These are phyloP conservation scores for Huntiella moniliformis DNA, from an alignment of 2,329 filamentous ascomycete genomes.

Conservation along the genomic window DNA sequence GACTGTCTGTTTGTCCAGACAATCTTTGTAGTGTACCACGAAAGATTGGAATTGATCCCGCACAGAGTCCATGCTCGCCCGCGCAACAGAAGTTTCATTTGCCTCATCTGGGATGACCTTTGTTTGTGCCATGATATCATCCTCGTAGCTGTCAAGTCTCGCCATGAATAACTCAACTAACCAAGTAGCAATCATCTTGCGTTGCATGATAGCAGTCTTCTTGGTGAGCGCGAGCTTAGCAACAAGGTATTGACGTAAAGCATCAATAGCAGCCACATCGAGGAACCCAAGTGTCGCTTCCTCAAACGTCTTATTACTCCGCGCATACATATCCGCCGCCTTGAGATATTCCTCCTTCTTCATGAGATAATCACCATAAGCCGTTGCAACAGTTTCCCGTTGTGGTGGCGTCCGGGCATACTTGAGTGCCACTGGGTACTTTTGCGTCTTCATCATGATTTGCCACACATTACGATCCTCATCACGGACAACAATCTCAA, in stretches of 20 bases:
- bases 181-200: constrained; percentile 91
- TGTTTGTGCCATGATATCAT: constrained; percentile 77
- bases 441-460: constrained; percentile 69
- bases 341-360: constrained; percentile 66
- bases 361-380: constrained; percentile 76
- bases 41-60: constrained; percentile 78
- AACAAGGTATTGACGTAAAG: constrained; percentile 71
- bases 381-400: constrained; percentile 78
- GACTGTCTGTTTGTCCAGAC: constrained; percentile 76
- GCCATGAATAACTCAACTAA: constrained; percentile 93
- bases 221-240: constrained; percentile 69
- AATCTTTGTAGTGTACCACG: constrained; percentile 62
- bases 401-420: constrained; percentile 67
- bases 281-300: constrained; percentile 85
- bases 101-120: constrained; percentile 47
- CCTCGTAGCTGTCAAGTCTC: constrained; percentile 84
- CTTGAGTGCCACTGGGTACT: constrained; percentile 73
- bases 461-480: constrained; percentile 91
- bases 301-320: constrained; percentile 92
- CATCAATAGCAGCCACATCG: constrained; percentile 76
- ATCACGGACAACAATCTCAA: constrained; percentile 76
- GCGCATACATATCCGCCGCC: constrained; percentile 77
- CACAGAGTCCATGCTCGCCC: constrained; percentile 50
- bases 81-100: constrained; percentile 49
- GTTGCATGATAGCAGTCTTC: constrained; percentile 74